Percentiles rank a stretch among this genome's conserved stretches.
phyloP scores from a whole-genome alignment of 306 rosid genomes.

The Cicer cuneatum region DNA sequence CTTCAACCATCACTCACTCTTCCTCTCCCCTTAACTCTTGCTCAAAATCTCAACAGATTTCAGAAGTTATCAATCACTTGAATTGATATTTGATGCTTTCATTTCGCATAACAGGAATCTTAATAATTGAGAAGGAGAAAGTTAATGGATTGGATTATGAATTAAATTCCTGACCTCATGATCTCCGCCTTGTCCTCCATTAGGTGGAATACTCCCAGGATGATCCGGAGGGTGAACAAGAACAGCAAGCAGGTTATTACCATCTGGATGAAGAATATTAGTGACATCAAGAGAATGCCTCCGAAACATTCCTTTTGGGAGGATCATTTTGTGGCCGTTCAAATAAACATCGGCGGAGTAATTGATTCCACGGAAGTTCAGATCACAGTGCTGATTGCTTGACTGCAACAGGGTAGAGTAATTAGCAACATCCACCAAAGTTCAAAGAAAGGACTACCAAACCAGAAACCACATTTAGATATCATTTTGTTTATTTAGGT shows the following conservation, averaged over 20 bases:
- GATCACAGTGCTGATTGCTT: slow-evolving; percentile 71
- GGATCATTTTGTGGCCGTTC: slow-evolving; percentile 77
- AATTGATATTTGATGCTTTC: neutral
- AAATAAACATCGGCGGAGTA: slow-evolving; percentile 84
- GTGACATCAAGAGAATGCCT: slow-evolving; percentile 91
- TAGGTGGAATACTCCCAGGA: slow-evolving; percentile 83
- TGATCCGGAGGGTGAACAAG: slow-evolving; percentile 95
- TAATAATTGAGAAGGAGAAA: slow-evolving; percentile 35
- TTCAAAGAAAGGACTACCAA: slow-evolving; percentile 17
- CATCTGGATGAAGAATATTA: slow-evolving; percentile 67
- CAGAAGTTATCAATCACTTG: slow-evolving; percentile 35
- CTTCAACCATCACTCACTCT: slow-evolving; percentile 22
- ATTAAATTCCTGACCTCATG: slow-evolving; percentile 69
- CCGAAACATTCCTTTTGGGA: slow-evolving; percentile 92
- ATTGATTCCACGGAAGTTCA: slow-evolving; percentile 89
- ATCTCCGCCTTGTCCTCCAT: slow-evolving; percentile 98
- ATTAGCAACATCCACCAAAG: slow-evolving; percentile 40
- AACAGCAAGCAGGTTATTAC: slow-evolving; percentile 84
- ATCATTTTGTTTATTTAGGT: neutral
- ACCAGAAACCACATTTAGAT: slow-evolving; percentile 15
- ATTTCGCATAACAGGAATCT: neutral
- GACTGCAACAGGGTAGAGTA: slow-evolving; percentile 55
- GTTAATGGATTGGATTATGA: neutral
- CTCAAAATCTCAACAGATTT: slow-evolving; percentile 8
- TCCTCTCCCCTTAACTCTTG: slow-evolving; percentile 7